phyloP scores from a whole-genome alignment of 345 rosid species.

The Bretschneidera sinensis region DNA sequence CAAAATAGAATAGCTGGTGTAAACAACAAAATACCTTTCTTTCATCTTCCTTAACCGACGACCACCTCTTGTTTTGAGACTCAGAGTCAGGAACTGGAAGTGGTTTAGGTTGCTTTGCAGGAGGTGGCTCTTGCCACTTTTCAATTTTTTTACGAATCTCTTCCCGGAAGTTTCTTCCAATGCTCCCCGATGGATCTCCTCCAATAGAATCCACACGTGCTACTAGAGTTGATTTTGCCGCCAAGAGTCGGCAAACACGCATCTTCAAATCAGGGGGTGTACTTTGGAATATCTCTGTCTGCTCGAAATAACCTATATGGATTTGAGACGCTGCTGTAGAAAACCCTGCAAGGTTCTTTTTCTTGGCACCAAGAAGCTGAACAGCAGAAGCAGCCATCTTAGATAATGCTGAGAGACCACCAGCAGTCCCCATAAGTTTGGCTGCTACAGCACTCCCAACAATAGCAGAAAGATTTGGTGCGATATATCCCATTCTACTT shows the following conservation, averaged over 20 bases:
- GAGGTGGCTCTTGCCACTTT: conserved; percentile 99
- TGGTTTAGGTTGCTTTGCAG: conserved; percentile 93
- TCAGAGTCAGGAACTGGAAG: conserved; percentile 99
- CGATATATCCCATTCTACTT: conserved; percentile 92
- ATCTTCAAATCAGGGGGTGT: conserved; percentile 72
- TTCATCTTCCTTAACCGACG: conserved; percentile 95
- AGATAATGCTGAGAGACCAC: conserved; percentile 87
- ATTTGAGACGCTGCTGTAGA: conserved; percentile 82
- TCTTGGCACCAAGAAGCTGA: conserved; percentile 91
- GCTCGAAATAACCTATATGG: conserved; percentile 84
- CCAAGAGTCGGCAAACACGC: conserved; percentile 83
- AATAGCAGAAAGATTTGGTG: conserved; percentile 87
- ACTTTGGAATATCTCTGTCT: conserved; percentile 77
- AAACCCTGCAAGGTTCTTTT: conserved; percentile 90
- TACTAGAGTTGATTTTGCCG: conserved; percentile 78
- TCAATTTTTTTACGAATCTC: conserved; percentile 82
- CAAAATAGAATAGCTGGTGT: background rate
- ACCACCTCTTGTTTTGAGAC: conserved; percentile 93
- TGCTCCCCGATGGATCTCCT: conserved; percentile 73
- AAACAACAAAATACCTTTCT: conserved; percentile 52
- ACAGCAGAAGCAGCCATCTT: conserved; percentile 98
- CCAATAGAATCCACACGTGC: conserved; percentile 84
- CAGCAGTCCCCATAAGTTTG: conserved; percentile 96
- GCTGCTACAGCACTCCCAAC: conserved; percentile 98
- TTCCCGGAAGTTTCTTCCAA: conserved; percentile 66